phyloP scores from a whole-genome alignment of 495 filamentous ascomycete genomes.

The Parathielavia hyrcaniae region DNA sequence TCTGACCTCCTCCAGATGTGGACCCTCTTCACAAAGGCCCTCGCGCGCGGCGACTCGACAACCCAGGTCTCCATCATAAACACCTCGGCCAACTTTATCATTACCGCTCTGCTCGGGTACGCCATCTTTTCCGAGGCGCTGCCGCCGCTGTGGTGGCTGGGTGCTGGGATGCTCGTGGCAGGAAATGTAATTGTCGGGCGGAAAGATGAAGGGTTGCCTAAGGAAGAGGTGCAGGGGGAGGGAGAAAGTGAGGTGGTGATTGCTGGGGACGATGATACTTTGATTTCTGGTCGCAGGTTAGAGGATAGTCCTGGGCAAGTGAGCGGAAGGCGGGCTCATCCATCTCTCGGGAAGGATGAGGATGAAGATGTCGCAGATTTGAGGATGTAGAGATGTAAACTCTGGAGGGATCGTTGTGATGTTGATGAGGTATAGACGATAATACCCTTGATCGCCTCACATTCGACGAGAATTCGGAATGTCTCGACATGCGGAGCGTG shows the following conservation, averaged over 20 bases:
- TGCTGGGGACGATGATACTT: not conserved
- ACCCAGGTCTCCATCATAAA: conserved; percentile 91
- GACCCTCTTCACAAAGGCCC: conserved; percentile 77
- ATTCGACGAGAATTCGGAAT: too few species aligned
- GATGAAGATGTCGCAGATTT: conserved; percentile 22
- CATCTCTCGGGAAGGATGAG: not conserved
- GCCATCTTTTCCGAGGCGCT: conserved; percentile 37
- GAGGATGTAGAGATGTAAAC: not conserved
- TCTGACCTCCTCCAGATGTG: conserved; percentile 59
- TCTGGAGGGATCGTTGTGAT: too few species aligned
- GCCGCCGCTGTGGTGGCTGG: conserved; percentile 76
- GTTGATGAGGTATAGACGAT: not conserved
- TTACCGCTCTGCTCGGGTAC: conserved; percentile 76
- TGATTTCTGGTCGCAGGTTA: not conserved
- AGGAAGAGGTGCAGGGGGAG: not conserved
- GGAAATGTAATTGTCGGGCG: conserved; percentile 88
- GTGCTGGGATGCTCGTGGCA: conserved; percentile 74
- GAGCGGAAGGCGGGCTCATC: not conserved
- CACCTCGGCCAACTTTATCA: conserved; percentile 84
- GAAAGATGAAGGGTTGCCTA: conserved; percentile 52
- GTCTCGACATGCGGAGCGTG: too few species aligned
- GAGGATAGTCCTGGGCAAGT: not conserved
- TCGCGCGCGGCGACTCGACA: conserved; percentile 75
- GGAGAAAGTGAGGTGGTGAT: not conserved
- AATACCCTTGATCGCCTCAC: not conserved